Conservation (phyloP, 2,329 filamentous ascomycete genomes). For the Neophaeococcomyces mojaviensis region DNA sequence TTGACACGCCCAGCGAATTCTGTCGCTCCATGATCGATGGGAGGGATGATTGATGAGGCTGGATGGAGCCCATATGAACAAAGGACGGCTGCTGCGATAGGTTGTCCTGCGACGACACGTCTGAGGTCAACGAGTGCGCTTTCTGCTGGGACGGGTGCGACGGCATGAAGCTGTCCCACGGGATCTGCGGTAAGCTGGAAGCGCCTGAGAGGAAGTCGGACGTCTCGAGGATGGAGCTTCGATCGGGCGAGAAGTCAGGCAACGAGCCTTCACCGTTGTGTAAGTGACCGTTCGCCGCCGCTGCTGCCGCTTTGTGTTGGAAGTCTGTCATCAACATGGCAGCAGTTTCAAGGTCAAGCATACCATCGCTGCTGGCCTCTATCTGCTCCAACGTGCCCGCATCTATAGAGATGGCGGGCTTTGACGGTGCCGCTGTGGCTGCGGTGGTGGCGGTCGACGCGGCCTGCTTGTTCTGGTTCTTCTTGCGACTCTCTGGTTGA, state of each 20-base stretch:
- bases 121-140: constrained; percentile 64
- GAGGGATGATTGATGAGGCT: constrained; percentile 55
- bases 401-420: constrained; percentile 73
- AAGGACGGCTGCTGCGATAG: constrained; percentile 52
- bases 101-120: constrained; percentile 58
- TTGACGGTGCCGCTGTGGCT: constrained; percentile 47
- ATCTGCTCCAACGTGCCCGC: constrained; percentile 84
- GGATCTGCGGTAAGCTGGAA: constrained; percentile 75
- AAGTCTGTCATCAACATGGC: constrained; percentile 98
- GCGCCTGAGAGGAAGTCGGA: constrained; percentile 69
- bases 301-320: constrained; percentile 86
- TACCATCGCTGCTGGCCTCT: constrained; percentile 78
- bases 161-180: constrained; percentile 84
- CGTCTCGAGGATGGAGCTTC: constrained; percentile 66
- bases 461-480: constrained; percentile 56
- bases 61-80: constrained; percentile 49
- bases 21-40: constrained; percentile 62
- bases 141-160: constrained; percentile 63
- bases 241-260: constrained; percentile 66
- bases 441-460: constrained; percentile 29
- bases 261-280: constrained; percentile 40
- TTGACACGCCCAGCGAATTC: constrained; percentile 50
- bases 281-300: constrained; percentile 45
- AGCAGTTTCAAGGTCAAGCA: constrained; percentile 93
- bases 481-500: constrained; percentile 41